Base-by-base conservation (phyloP, 2,329 filamentous ascomycete genomes). In the Penicillium glabrum region DNA sequence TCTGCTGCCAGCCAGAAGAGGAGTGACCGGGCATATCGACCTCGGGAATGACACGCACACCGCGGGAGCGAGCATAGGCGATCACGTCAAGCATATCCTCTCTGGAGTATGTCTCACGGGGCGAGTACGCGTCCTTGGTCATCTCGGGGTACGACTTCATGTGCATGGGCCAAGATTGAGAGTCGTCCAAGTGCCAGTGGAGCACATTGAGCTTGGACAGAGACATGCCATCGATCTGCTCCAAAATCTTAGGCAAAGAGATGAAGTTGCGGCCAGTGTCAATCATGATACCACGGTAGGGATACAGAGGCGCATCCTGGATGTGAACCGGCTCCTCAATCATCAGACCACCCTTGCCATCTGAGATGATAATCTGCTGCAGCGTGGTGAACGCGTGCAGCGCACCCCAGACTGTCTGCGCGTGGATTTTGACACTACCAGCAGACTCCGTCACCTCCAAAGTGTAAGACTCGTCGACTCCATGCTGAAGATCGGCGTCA, bases 21-120 rank as follows among this genome's bases (percentile, higher is more conserved):
- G 82, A 79, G 66, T 86, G 84, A 46, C 83, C 82, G 7, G 84
- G 84, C 82, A 86, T 86, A 67, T 86, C 84, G 43, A 86, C 79
- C 63, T 86, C 84, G n/a, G 84, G 82, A 33, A 86, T 76, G 54
- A 86, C 75, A 53, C 84, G 82, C n/a, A 86, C 77, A 54, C 80
- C 84, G 19, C 83, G 83, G 33, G 79, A 78, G 37, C 79, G 74
- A 16, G 80, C 82, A 60, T 83, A 84, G 13, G 68, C 65, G 50
- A 84, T 75, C 49, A 84, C 69, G 3, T 71, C 70, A 19, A 69
- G 73, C 46, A 84, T 68, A 55, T 77, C 73, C 0, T 65, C 61
- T 1, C 79, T 74, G 3, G 77, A 75, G 66, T 79, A 84, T 48
- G 73, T 68, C 61, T 83, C 79, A 5, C 75, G 74, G 10, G 71